Evolutionary conservation across 2,329 filamentous ascomycete genomes (phyloP).

Genomic region (Dryadomyces quercivorus): DNA sequence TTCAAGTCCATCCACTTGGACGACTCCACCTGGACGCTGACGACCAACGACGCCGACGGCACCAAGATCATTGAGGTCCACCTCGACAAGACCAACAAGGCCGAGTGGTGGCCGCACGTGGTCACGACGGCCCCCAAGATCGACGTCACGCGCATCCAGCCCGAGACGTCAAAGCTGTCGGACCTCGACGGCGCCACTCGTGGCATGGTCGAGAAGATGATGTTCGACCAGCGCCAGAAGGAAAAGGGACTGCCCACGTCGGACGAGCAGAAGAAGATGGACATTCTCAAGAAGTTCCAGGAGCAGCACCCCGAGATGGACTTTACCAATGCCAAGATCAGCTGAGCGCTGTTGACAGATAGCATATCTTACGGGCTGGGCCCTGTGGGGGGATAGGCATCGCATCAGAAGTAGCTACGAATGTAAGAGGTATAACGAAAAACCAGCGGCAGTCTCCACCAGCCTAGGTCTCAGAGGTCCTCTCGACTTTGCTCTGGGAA

Average conservation of each 20-base stretch:
- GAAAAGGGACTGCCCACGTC: conserved; percentile 78
- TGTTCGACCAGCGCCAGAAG: conserved; percentile 98
- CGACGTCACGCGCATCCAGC: conserved; percentile 88
- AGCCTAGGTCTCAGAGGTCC: conserved; percentile 49
- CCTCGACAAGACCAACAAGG: conserved; percentile 56
- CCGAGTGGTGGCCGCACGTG: conserved; percentile 97
- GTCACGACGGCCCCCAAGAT: conserved; percentile 79
- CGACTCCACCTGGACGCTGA: conserved; percentile 90
- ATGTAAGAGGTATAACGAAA: conserved; percentile 54
- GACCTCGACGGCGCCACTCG: conserved; percentile 93
- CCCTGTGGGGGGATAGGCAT: no score
- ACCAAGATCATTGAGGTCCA: conserved; percentile 14
- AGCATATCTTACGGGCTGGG: not conserved
- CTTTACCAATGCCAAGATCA: conserved; percentile 58
- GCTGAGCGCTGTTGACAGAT: conserved; percentile 24
- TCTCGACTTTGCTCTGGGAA: conserved; percentile 41
- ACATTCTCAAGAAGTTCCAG: conserved; percentile 90
- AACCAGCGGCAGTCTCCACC: conserved; percentile 26
- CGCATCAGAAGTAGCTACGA: no score
- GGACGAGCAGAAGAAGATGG: conserved; percentile 90
- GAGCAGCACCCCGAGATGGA: conserved; percentile 62
- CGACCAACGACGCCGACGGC: conserved; percentile 16
- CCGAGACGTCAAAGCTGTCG: conserved; percentile 81
- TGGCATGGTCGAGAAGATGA: conserved; percentile 99
- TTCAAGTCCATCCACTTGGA: conserved; percentile 69